Evolutionary conservation across 106 monocot species (phyloP), one percentile per base, ranked within the genome.

Genomic region (Cymbidium sinense): DNA sequence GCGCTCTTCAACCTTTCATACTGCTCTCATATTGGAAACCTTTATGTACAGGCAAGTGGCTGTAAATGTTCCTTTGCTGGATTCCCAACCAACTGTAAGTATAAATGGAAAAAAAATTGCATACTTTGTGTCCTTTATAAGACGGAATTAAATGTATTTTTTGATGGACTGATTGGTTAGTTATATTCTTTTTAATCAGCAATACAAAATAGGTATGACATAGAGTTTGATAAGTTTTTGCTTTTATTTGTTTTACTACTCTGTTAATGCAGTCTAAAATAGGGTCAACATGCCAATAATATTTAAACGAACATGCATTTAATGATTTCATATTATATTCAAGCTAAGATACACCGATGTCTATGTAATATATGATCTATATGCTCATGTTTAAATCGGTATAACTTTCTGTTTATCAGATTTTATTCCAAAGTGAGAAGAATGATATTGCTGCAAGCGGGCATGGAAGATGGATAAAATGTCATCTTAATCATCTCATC

Each of bases 61-160:
- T 84, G 79, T 79, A 18, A 98, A 98, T 84, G 82, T 98, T 36
- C 91, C 94, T 23, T 69, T 75, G 54, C 91, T 94, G 58, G 89
- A 91, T 61, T 83, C 88, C 31, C 89, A 88, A 84, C 79, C 89
- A 50, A 87, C 78, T 84, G 98, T 98, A 90, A 80, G 98, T 88
- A 79, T 67, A 76, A 12, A 17, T 0, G 25, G 2, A 25, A n/a
- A 12, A 74, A 74, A 25, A 28, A n/a, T 72, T 44, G 27, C 44
- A 25, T 11, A 27, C 5, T 44, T 43, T 44, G 34, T 74, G 44
- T 71, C 20, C 71, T 39, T 37, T 21, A 29, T 31, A 69, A 47
- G 47, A 47, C 11, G 13, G 47, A 47, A 58, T 23, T 4, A 58
- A 58, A 23, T 58, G 58, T 23, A n/a, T 11, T 5, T 58, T 4